Evolutionary conservation across 495 filamentous ascomycete species (phyloP), one percentile per base, ranked within the genome.

Genomic region (Daldinia decipiens): DNA sequence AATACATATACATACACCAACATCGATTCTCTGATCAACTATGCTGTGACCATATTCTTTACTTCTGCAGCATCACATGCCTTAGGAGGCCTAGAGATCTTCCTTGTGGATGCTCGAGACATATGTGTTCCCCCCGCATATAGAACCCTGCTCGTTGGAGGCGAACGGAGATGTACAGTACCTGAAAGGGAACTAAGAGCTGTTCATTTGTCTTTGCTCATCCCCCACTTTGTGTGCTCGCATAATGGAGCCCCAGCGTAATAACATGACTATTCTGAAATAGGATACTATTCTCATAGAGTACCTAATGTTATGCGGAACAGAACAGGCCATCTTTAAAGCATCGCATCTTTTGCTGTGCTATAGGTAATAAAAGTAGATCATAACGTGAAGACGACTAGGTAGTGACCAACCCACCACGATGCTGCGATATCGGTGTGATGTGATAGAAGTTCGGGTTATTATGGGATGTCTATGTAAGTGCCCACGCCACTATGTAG

Each of bases 371-470:
- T 53, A 31, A 15, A 17, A n/a, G 27, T 7, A 53, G 36, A 56
- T 43, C 53, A 57, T 45, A 40, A 27, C 61, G 36, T 57, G 3
- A 29, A 36, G 12, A 43, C 50, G 21, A 53, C 45, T 32, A 43
- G 24, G 31, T 34, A 34, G 21, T 59, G 19, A 51, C 13, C 13
- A 13, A 26, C 13, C 27, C 24, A 34, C 43, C 24, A 32, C n/a
- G 12, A 17, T 26, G 21, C 15, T 54, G 60, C 65, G 58, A 39
- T 36, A 64, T 60, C 60, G 61, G 56, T 70, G 67, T 65, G 67
- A 70, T 65, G 67, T 34, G 53, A 56, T 32, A 12, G 17, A 56
- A 9, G 52, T 59, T 62, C 59, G 59, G 59, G 31, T 24, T 39
- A 52, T 52, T 6, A 31, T 39, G 51, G 40, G 38, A 40, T 58